These are phyloP conservation scores for Phyllachora maydis DNA, from an alignment of 2,329 filamentous ascomycete species.

Conservation along the genomic window DNA sequence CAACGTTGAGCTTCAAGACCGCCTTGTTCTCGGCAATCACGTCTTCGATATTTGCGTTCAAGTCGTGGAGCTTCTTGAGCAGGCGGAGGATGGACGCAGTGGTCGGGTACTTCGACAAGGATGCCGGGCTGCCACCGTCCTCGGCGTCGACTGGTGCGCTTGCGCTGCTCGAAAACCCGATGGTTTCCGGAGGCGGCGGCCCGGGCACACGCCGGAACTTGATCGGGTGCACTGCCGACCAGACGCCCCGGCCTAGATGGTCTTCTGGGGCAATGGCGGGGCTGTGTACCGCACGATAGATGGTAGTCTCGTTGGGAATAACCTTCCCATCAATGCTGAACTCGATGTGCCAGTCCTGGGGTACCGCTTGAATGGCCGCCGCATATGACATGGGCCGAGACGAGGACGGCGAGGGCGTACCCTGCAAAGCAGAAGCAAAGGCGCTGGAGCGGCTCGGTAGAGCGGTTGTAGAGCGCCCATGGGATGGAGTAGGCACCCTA, in stretches of 20 bases:
- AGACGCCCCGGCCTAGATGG: constrained; percentile 54
- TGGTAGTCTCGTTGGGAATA: constrained; percentile 79
- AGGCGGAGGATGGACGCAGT: constrained; percentile 76
- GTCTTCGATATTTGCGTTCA: constrained; percentile 88
- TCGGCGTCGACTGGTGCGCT: constrained; percentile 29
- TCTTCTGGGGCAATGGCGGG: constrained; percentile 32
- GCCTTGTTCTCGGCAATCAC: constrained; percentile 63
- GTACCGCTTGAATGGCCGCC: constrained; percentile 57
- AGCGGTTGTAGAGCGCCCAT: constrained; percentile 17
- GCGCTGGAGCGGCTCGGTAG: constrained; percentile 18
- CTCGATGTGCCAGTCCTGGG: constrained; percentile 94
- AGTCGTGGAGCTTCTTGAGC: constrained; percentile 73
- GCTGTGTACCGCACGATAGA: constrained; percentile 83
- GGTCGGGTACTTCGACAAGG: constrained; percentile 62
- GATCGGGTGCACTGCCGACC: constrained; percentile 78
- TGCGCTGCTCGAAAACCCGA: constrained; percentile 33
- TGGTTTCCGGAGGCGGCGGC: constrained; percentile 55
- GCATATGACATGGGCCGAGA: constrained; percentile 63
- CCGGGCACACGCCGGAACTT: constrained; percentile 77
- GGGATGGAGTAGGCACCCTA: constrained; percentile 61
- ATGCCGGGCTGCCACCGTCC: constrained; percentile 47
- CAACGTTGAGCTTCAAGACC: constrained; percentile 48
- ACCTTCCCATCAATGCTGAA: constrained; percentile 74
- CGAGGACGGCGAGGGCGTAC: constrained; percentile 25
- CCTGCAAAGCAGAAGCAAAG: constrained; percentile 17